A percentile compares a stretch with the other conserved stretches of the same genome.
These are phyloP conservation scores for Citeromyces hawaiiensis DNA, from an alignment of 1,139 yeast species.

Conservation along the genomic window DNA sequence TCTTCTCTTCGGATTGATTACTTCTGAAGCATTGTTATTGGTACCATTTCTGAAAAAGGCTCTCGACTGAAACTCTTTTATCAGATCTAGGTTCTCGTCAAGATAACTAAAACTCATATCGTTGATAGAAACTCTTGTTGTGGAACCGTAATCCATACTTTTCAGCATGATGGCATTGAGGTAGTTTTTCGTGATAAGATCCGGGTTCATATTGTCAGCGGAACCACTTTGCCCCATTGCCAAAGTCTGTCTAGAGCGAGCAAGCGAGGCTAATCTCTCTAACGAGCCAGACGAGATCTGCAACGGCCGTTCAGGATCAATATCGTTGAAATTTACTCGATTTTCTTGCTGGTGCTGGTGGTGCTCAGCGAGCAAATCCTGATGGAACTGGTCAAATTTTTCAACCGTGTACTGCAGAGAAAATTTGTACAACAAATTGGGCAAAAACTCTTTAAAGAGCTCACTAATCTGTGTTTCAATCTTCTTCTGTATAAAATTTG, in stretches of 20 bases:
- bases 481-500: constrained; percentile 66
- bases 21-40: constrained; percentile 11
- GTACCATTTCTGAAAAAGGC: constrained; percentile 21
- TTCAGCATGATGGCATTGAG: constrained; percentile 14
- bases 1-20: constrained; percentile 23
- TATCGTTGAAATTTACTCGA: constrained; percentile 27
- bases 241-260: constrained; percentile 69
- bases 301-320: constrained; percentile 42
- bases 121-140: constrained; percentile 12
- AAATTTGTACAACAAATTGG: constrained; percentile 65
- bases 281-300: constrained; percentile 54
- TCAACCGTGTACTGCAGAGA: constrained; percentile 58
- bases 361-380: constrained; percentile 13
- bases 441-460: constrained; percentile 72
- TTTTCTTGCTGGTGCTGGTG: constrained; percentile 14
- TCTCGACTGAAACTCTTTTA: constrained; percentile 32
- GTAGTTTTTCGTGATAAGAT: constrained; percentile 17
- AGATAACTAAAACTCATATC: constrained; percentile 18
- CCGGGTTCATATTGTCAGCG: constrained; percentile 17
- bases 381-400: constrained; percentile 23
- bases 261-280: constrained; percentile 55
- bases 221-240: constrained; percentile 29
- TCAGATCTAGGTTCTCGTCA: constrained; percentile 26
- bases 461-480: constrained; percentile 74
- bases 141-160: constrained; percentile 12